Conservation (phyloP, 2,329 filamentous ascomycete genomes). For the Onygena corvina region DNA sequence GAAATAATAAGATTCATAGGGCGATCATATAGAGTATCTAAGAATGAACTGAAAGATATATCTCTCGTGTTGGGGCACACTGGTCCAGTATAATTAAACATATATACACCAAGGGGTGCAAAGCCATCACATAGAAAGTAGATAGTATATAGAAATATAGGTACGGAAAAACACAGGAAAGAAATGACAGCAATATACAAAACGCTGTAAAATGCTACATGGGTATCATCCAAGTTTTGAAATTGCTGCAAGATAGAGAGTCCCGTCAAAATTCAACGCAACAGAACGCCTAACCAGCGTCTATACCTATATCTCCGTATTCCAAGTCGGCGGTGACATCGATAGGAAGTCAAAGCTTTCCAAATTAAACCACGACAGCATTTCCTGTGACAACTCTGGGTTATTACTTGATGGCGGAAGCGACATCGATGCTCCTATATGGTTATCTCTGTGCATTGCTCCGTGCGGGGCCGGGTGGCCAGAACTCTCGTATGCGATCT, state of each 20-base stretch:
- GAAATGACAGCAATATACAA: slow-evolving; percentile 1
- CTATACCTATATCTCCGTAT: slow-evolving; percentile 8
- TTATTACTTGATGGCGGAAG: background rate
- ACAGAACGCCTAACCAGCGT: background rate
- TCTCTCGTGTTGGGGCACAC: no score
- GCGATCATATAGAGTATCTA: no score
- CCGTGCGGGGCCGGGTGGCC: background rate
- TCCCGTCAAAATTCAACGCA: background rate
- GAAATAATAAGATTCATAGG: no score
- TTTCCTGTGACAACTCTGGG: slow-evolving; percentile 10
- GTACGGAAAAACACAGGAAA: background rate
- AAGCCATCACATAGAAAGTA: background rate
- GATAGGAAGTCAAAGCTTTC: slow-evolving; percentile 15
- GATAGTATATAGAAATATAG: background rate
- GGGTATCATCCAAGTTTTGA: background rate
- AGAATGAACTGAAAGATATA: no score
- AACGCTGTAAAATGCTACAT: background rate
- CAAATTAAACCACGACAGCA: slow-evolving; percentile 11
- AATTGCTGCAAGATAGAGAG: background rate
- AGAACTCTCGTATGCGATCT: background rate
- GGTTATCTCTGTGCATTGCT: background rate
- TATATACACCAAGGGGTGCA: background rate
- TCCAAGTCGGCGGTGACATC: slow-evolving; percentile 13
- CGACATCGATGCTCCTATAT: background rate
- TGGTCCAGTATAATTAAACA: no score